A percentile compares a stretch with the other conserved stretches of the same genome.
phyloP scores from a whole-genome alignment of 176 grass and related monocot genomes.

The Triticum turgidum region DNA sequence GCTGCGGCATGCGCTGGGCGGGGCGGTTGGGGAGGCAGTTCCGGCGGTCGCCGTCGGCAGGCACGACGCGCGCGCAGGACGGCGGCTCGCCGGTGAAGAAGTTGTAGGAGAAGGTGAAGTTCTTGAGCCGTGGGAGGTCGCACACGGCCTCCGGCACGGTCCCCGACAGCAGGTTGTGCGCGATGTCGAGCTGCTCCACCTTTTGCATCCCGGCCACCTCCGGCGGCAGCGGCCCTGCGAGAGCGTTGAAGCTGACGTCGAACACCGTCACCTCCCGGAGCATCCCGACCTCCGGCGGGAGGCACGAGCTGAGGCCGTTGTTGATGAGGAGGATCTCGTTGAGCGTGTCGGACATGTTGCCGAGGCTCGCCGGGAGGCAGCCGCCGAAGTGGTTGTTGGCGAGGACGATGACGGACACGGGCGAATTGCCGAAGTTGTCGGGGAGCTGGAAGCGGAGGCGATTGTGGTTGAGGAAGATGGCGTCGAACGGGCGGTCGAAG shows the following conservation, averaged over 20 bases:
- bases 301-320: conserved; percentile 58
- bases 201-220: conserved; percentile 45
- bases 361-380: conserved; percentile 58
- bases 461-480: conserved; percentile 92
- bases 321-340: conserved; percentile 72
- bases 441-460: conserved; percentile 63
- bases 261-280: conserved; percentile 63
- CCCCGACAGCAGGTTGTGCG: conserved; percentile 47
- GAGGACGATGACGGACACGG: conserved; percentile 70
- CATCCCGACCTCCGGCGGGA: conserved; percentile 51
- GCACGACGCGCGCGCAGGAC: conserved; percentile 45
- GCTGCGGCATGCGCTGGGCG: conserved; percentile 50
- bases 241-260: conserved; percentile 64
- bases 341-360: conserved; percentile 74
- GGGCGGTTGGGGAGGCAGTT: conserved; percentile 59
- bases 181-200: conserved; percentile 69
- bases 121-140: conserved; percentile 40
- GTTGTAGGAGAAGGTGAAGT: conserved; percentile 47
- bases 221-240: conserved; percentile 50
- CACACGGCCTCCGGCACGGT: conserved; percentile 41
- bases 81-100: conserved; percentile 56
- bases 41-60: conserved; percentile 16
- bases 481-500: conserved; percentile 72
- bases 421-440: conserved; percentile 67
- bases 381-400: conserved; percentile 62